Evolutionary conservation across 2,329 filamentous ascomycete species (phyloP), one percentile per base, ranked within the genome.

Genomic region (Tolypocladium paradoxum): DNA sequence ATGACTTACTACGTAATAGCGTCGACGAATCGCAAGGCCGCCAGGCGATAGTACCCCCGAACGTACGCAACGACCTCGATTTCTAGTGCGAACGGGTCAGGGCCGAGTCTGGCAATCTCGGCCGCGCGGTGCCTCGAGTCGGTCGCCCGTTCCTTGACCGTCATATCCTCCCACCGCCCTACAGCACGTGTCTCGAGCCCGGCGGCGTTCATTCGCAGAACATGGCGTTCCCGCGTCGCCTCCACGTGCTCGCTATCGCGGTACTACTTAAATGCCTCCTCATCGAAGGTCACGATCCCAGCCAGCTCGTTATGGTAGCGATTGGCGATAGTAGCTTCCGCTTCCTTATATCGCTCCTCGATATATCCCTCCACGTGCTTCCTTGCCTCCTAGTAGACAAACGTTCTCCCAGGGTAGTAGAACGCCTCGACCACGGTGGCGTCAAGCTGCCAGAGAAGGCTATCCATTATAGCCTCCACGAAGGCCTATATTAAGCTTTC

Each of bases 11-110:
- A 70, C 1, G 73, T 68, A 7, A 74, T 69, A 2, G 69, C 65
- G 52, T 90, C 85, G 0, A 82, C 74, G 59, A 89, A 86, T 1
- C 85, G 77, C 34, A 75, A 69, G 0, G 81, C 78, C 0, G 87
- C 85, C 4, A 85, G 77, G 48, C 80, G 74, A 62, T 90, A 90
- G 64, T 90, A 90, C 0, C 79, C 84, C 0, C 84, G 73, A 45
- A 88, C 76, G 4, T 82, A 81, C 0, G 82, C 75, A 0, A 86
- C 77, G 0, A 86, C 79, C 8, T 76, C 72, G 0, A 90, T 66
- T 61, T 89, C 85, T 0, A 70, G 66, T 1, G 73, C 63, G 58
- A 81, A 89, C 0, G 73, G 71, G 59, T 90, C 86, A 0, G 70
- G 64, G 0, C 76, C 76, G 11, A 88, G 69, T 31, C 74, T 76